These are phyloP conservation scores for Arachnopeziza araneosa DNA, from an alignment of 2,329 filamentous ascomycete species.

Conservation along the genomic window DNA sequence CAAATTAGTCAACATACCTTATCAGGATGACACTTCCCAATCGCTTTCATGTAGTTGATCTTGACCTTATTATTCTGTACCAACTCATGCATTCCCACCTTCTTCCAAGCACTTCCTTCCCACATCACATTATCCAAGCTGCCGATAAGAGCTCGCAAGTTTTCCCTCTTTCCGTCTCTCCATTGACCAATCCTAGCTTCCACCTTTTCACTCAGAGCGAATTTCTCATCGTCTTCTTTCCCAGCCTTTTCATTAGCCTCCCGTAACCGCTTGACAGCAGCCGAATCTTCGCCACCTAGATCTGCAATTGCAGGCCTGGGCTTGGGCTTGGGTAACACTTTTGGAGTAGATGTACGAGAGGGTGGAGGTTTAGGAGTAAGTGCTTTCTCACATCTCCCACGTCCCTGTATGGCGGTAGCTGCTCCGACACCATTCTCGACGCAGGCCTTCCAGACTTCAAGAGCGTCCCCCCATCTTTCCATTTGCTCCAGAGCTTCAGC, in stretches of 20 bases:
- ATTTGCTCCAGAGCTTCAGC: conserved; percentile 93
- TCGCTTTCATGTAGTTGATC: conserved; percentile 98
- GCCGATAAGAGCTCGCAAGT: conserved; percentile 78
- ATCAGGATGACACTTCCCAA: conserved; percentile 96
- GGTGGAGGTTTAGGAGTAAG: conserved; percentile 61
- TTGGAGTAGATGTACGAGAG: conserved; percentile 38
- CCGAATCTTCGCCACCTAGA: conserved; percentile 47
- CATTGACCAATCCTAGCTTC: conserved; percentile 74
- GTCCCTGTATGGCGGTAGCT: conserved; percentile 73
- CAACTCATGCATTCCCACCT: conserved; percentile 88
- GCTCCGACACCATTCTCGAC: conserved; percentile 86
- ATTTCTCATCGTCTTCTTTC: conserved; percentile 84
- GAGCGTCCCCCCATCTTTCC: conserved; percentile 87
- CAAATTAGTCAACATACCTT: conserved; percentile 61
- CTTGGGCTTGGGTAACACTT: conserved; percentile 37
- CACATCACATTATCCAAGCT: conserved; percentile 87
- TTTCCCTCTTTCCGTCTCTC: conserved; percentile 89
- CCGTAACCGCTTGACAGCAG: conserved; percentile 76
- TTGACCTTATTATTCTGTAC: conserved; percentile 94
- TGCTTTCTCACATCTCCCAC: conserved; percentile 84
- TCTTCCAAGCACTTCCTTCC: conserved; percentile 93
- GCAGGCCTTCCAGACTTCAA: conserved; percentile 71
- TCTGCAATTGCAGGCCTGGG: conserved; percentile 36
- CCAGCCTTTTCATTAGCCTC: conserved; percentile 83
- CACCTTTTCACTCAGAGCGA: conserved; percentile 79